Evolutionary conservation across 805 yeast species (phyloP), one percentile per base, ranked within the genome.

Genomic region (Candida hispaniensis): DNA sequence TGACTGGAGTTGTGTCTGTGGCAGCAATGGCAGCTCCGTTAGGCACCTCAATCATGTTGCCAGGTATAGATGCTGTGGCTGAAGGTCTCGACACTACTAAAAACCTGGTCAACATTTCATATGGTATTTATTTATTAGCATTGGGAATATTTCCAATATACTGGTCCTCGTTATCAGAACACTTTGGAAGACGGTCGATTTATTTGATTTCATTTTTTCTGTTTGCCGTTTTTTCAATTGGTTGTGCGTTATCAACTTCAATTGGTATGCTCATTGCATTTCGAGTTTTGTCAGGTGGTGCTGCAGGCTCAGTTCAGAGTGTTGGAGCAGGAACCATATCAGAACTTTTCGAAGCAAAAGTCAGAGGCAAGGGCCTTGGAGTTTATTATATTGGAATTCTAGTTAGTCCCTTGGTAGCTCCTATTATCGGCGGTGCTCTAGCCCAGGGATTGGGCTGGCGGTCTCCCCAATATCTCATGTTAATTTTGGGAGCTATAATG

Each of bases 271-370:
- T 83, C 30, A 78, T 81, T 44, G 73, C 70, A 2, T 68, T 82
- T 38, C 63, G 94, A 46, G 69, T 79, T 4, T 54, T 82, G 1
- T 63, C 78, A 26, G 93, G 94, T 36, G 94, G 83, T 0, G 70
- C 77, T 41, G 77, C 86, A 1, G 91, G 91, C 1, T 71, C 83
- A 25, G 94, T 83, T 0, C 94, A 83, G 52, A 71, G 86, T 12
- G 82, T 82, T 17, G 94, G 94, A 4, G 94, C 94, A 0, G 94
- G 93, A 2, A 79, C 93, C 1, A 75, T 82, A 12, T 68, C 80
- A 13, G 94, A 83, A 49, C 51, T 83, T 20, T 83, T 61, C 50
- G 59, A 66, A 4, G 74, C 76, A 6, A 69, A 72, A 19, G 70
- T 75, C 45, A 64, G 94, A 48, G 94, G 94, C 2, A 54, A 66